Base-by-base conservation (phyloP, 768 basidiomycete species). In the Botryobasidium botryosum region DNA sequence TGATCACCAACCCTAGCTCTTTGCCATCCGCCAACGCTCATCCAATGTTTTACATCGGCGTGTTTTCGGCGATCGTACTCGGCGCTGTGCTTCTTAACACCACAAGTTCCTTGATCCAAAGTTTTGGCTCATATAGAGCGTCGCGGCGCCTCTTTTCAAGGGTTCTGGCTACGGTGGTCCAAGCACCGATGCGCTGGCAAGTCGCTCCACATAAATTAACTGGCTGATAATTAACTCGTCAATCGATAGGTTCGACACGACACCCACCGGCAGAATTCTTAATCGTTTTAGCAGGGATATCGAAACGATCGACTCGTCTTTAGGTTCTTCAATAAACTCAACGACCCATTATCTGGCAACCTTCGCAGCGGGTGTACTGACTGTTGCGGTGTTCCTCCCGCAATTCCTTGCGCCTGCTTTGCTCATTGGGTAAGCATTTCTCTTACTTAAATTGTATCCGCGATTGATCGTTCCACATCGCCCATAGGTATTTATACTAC, bases 281-380 rank as follows among this genome's bases (percentile, higher is more conserved):
- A 90, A 88, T 59, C 72, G 86, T 4, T 88, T 90, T 55, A 79
- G 75, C 54, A 79, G 77, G 64, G 86, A 92, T 54, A 70, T 91
- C 29, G 86, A 88, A 59, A 87, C 82, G 0, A 81, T 92, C 17
- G 90, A 92, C 56, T 68, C 68, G 0, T 77, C 75, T 3, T 86
- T 27, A 74, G 78, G 0, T 58, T n/a, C 69, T 8, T 75, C 79
- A 1, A 62, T 87, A 23, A 75, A 83, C 52, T 69, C 74, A 1
- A 82, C 91, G 39, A 84, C 86, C 55, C 69, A 74, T 0, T 84
- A 81, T 1, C 59, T 86, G 35, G 85, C 83, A 0, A 72, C 70
- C 32, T 80, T 91, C 57, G 70, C 79, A 27, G 78, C 79, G 10
- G 76, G 85, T 1, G 68, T 88, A 28, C 53, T 87, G 38, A 77